These are phyloP conservation scores for Cyclotella atomus DNA, from an alignment of 108 stramenopile genomes.

Conservation along the genomic window DNA sequence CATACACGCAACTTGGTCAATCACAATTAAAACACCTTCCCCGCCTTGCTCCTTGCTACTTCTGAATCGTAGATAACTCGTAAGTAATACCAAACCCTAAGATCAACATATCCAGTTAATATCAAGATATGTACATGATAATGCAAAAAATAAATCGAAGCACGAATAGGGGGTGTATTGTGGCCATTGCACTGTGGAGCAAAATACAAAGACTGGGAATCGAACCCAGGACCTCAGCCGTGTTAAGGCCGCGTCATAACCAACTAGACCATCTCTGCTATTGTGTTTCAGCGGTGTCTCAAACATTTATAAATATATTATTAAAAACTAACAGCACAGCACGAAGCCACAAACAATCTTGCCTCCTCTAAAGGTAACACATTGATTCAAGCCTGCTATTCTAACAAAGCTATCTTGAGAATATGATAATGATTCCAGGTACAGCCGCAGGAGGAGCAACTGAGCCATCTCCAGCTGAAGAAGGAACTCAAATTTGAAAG, in stretches of 20 bases:
- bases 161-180: background rate
- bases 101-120: no score
- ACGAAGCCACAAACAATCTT: background rate
- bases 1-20: no score
- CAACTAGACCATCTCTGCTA: slow-evolving; percentile 20
- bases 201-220: slow-evolving; percentile 5
- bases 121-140: background rate
- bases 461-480: background rate
- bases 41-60: no score
- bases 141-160: background rate
- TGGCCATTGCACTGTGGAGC: background rate
- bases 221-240: slow-evolving; percentile 25
- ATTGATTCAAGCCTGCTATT: background rate
- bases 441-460: background rate
- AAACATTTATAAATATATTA: background rate
- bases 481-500: no score
- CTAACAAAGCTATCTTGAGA: background rate
- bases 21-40: no score
- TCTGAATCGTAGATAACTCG: no score
- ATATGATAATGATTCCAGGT: background rate
- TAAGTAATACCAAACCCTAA: no score
- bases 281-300: background rate
- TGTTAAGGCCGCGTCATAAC: slow-evolving; percentile 29
- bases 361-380: no score
- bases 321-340: background rate